Base-by-base conservation (phyloP, 2,329 filamentous ascomycete genomes). In the Botrytis fabae region DNA sequence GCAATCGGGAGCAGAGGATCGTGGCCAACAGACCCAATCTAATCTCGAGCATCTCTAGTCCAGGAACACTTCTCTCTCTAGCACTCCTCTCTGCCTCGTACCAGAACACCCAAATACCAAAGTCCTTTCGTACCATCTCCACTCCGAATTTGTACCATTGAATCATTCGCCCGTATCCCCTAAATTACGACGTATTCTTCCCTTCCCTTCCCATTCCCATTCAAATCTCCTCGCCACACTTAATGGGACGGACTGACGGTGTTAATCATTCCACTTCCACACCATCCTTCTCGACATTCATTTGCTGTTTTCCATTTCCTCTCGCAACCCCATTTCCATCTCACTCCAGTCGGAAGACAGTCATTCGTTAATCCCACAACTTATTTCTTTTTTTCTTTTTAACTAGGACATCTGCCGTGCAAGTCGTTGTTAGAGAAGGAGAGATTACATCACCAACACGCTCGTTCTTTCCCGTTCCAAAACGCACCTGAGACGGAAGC, bases 141-240 rank as follows among this genome's bases (percentile, higher is more conserved):
- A 57, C 48, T 38, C 65, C 65, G 18, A 51, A 42, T 68, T 22
- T n/a, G 42, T 32, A 28, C 64, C 35, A 54, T 68, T 42, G 25
- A 54, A 51, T 46, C 63, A n/a, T 66, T 46, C 14, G 20, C 64
- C 64, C 64, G 64, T 40, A 68, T 68, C 48, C 64, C 48, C 46
- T 54, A 68, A 68, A 68, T 68, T 68, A 9, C 38, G 38, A 38
- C 7, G 38, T 38, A n/a, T 68, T 68, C 32, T 25, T 66, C 14
- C 25, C 9, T 42, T 66, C 14, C 25, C 9, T 42, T 25, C 54
- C 14, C 25, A 18, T 42, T 66, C 14, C 25, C 9, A 57, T 57
- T 32, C 64, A 57, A 68, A 68, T 68, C 64, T 68, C 64, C 40
- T 68, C 42, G 48, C 64, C 35, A 68, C 64, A 25, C 64, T 68